A percentile compares a stretch with the other conserved stretches of the same genome.
These are phyloP conservation scores for Achaetomiella virescens DNA, from an alignment of 495 filamentous ascomycete species.

Conservation along the genomic window DNA sequence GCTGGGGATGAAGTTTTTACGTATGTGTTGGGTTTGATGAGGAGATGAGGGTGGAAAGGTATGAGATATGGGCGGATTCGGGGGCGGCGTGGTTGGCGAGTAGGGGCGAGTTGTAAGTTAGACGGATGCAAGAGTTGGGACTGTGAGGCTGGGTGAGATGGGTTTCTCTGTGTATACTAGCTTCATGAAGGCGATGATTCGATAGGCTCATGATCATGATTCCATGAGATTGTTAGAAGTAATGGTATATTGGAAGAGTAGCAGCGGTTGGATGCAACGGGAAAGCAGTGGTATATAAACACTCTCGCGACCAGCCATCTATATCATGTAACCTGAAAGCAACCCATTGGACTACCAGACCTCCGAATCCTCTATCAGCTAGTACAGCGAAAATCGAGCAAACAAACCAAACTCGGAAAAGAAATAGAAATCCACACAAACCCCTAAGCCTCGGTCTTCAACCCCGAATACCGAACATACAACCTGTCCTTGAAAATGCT, in stretches of 20 bases:
- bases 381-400: neutral
- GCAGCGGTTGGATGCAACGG: neutral
- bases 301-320: constrained; percentile 11
- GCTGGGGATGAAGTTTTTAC: constrained; percentile 55
- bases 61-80: constrained; percentile 60
- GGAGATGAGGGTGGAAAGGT: constrained; percentile 41
- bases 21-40: constrained; percentile 48
- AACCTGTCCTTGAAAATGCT: constrained; percentile 83
- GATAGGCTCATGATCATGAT: neutral
- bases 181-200: neutral
- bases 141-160: neutral
- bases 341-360: neutral
- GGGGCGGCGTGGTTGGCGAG: constrained; percentile 57
- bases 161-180: neutral
- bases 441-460: constrained; percentile 15
- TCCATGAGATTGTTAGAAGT: neutral
- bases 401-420: neutral
- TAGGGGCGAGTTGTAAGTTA: constrained; percentile 35
- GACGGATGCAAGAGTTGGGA: neutral
- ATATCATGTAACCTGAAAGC: neutral
- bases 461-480: constrained; percentile 62
- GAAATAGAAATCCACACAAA: neutral
- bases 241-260: neutral
- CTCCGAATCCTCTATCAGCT: neutral
- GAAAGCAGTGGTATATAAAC: neutral